Conservation (phyloP, 345 rosid genomes). For the Firmiana major region DNA sequence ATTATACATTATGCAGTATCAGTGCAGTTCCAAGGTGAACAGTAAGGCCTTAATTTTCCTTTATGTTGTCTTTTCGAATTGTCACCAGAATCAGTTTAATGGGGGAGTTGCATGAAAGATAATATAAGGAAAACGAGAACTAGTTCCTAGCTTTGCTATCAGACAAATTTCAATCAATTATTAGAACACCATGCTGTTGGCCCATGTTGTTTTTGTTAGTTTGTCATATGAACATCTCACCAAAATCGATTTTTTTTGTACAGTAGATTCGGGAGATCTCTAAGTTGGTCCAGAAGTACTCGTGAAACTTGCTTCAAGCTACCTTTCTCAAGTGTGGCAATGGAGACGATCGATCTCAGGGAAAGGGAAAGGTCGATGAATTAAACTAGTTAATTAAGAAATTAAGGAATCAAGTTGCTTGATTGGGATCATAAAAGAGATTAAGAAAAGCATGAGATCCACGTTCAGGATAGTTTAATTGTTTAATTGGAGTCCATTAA, state of each 20-base stretch:
- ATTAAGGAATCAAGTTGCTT: neutral
- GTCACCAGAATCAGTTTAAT: neutral
- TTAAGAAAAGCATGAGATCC: neutral
- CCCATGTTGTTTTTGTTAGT: neutral
- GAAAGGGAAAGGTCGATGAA: neutral
- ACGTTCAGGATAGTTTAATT: neutral
- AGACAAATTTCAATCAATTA: conserved; percentile 14
- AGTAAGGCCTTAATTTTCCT: neutral
- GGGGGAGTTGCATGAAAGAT: neutral
- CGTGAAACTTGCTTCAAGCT: neutral
- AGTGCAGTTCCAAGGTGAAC: neutral
- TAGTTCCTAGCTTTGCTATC: neutral
- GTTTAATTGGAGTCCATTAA: neutral
- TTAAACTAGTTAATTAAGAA: neutral
- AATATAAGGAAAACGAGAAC: conserved; percentile 12
- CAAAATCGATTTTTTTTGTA: neutral
- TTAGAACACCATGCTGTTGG: conserved; percentile 8
- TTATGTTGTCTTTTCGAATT: neutral
- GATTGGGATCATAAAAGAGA: neutral
- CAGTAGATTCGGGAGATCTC: neutral
- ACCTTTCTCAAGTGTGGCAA: neutral
- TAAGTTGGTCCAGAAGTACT: neutral
- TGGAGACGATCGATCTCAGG: neutral
- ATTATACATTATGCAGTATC: neutral
- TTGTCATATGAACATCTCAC: conserved; percentile 10